phyloP scores from a whole-genome alignment of 768 basidiomycete genomes.

The Pholiota molesta region DNA sequence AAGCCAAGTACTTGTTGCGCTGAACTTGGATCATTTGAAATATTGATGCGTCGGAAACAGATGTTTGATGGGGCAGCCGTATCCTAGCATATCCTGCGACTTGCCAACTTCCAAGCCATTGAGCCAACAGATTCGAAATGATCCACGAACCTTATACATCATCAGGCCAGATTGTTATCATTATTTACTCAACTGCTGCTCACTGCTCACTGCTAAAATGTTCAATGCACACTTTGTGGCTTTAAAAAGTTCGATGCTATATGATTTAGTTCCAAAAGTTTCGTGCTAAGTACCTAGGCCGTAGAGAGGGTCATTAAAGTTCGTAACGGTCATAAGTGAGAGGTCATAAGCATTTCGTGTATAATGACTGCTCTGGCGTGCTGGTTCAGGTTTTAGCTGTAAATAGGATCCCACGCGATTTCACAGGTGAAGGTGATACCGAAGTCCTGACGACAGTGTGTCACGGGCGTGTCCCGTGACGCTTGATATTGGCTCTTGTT shows the following conservation, averaged over 20 bases:
- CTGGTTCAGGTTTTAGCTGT: neutral
- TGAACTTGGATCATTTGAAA: constrained; percentile 1
- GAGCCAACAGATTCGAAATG: too few relatives aligned
- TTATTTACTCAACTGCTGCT: too few relatives aligned
- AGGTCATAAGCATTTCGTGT: neutral
- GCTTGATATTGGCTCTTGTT: too few relatives aligned
- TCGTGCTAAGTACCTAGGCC: neutral
- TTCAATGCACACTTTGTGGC: neutral
- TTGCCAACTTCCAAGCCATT: too few relatives aligned
- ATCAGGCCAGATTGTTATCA: too few relatives aligned
- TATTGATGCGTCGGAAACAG: neutral
- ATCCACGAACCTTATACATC: too few relatives aligned
- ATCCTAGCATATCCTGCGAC: too few relatives aligned
- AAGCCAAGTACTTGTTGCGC: neutral
- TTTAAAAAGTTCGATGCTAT: neutral
- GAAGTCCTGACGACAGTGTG: neutral
- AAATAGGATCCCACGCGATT: neutral
- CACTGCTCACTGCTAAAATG: neutral
- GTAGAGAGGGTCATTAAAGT: neutral
- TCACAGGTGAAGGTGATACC: neutral
- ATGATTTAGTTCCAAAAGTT: neutral
- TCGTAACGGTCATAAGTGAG: neutral
- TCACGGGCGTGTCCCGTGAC: too few relatives aligned
- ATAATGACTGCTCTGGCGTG: neutral
- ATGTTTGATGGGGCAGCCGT: too few relatives aligned